phyloP scores from a whole-genome alignment of 257 asterid genomes.

The Ajuga chamaepitys region DNA sequence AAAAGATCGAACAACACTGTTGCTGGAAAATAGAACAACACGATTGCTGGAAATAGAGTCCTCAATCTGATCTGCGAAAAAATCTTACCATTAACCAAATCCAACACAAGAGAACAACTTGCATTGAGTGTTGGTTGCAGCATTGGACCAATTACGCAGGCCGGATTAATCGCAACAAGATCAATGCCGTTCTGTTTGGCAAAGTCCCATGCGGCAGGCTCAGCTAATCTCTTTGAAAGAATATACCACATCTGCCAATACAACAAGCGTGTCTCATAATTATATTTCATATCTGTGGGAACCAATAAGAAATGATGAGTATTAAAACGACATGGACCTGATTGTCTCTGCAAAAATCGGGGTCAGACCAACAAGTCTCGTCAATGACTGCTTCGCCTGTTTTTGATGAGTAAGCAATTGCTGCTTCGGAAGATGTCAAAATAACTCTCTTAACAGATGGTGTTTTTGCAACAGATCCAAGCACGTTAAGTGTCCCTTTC shows the following conservation, averaged over 20 bases:
- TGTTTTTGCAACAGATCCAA: constrained; percentile 42
- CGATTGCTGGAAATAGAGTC: too few species aligned
- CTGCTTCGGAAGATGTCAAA: constrained; percentile 62
- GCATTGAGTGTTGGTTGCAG: constrained; percentile 59
- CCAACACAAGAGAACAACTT: constrained; percentile 35
- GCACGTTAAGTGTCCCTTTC: constrained; percentile 72
- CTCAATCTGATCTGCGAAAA: too few species aligned
- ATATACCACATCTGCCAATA: constrained; percentile 50
- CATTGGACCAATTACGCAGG: constrained; percentile 52
- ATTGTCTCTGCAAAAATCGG: constrained; percentile 39
- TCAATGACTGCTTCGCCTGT: constrained; percentile 56
- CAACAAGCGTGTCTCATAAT: too few species aligned
- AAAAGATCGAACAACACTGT: too few species aligned
- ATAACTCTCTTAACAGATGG: constrained; percentile 53
- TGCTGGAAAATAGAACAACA: too few species aligned
- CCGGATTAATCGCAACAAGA: constrained; percentile 48
- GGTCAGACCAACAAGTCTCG: constrained; percentile 49
- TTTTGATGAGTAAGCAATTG: constrained; percentile 44
- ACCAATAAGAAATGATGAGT: background rate
- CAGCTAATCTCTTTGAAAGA: constrained; percentile 62
- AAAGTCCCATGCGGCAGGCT: constrained; percentile 57
- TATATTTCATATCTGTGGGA: too few species aligned
- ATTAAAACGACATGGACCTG: constrained; percentile 18
- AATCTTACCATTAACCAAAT: constrained; percentile 36
- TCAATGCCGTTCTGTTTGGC: constrained; percentile 50